Percentiles rank a stretch among this genome's conserved stretches.
These are phyloP conservation scores for Emericellopsis terricola DNA, from an alignment of 495 filamentous ascomycete species.

Conservation along the genomic window DNA sequence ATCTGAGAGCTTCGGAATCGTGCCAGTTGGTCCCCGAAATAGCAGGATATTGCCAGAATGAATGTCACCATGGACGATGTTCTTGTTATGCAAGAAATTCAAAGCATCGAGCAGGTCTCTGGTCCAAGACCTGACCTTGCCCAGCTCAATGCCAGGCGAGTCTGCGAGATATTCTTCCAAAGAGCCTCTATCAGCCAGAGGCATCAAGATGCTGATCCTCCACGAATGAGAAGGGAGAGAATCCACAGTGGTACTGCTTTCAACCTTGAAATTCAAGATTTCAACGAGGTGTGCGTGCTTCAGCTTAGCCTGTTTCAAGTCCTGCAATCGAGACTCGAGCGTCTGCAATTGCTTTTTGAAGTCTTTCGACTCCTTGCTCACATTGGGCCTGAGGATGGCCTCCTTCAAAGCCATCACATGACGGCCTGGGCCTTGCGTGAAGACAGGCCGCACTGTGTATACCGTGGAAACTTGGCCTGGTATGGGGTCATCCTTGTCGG, in stretches of 20 bases:
- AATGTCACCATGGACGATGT: conserved; percentile 62
- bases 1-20: conserved; percentile 49
- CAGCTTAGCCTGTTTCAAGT: conserved; percentile 33
- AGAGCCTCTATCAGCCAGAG: conserved; percentile 65
- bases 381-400: conserved; percentile 33
- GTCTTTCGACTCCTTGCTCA: conserved; percentile 32
- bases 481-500: conserved; percentile 38
- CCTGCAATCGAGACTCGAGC: conserved; percentile 52
- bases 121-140: conserved; percentile 66
- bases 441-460: conserved; percentile 48
- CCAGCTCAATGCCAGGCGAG: conserved; percentile 49
- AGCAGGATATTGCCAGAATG: conserved; percentile 63
- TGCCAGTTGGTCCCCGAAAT: conserved; percentile 34
- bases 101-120: conserved; percentile 81
- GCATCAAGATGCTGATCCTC: conserved; percentile 66
- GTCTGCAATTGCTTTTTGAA: conserved; percentile 50
- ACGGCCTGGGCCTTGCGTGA: conserved; percentile 29
- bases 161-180: conserved; percentile 66
- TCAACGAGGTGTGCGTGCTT: conserved; percentile 62
- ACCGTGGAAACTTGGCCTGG: conserved; percentile 39
- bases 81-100: conserved; percentile 68
- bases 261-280: conserved; percentile 67
- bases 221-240: conserved; percentile 18
- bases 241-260: conserved; percentile 12
- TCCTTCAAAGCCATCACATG: conserved; percentile 57